phyloP scores from a whole-genome alignment of 202 grass and related monocot species.

The Digitaria exilis region DNA sequence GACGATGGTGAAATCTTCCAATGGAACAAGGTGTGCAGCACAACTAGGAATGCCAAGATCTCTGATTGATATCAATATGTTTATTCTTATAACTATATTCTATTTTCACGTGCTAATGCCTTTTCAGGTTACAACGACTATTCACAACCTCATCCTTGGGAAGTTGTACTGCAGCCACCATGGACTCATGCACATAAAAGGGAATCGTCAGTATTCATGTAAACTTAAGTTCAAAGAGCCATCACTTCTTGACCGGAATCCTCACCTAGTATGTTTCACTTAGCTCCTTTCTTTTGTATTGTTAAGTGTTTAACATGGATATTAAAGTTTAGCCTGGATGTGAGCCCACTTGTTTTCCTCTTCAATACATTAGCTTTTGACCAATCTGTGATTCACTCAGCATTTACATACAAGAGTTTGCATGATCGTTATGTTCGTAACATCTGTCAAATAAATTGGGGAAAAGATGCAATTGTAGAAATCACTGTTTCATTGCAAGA shows the following conservation, averaged over 20 bases:
- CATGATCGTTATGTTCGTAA: not conserved
- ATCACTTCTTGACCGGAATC: conserved; percentile 86
- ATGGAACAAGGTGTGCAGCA: conserved; percentile 78
- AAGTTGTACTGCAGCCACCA: conserved; percentile 93
- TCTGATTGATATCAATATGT: conserved; percentile 4
- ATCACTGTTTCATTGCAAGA: conserved; percentile 2
- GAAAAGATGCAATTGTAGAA: not conserved
- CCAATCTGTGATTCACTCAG: not conserved
- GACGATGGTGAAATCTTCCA: conserved; percentile 92
- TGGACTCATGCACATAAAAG: conserved; percentile 92
- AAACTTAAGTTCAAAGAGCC: conserved; percentile 97
- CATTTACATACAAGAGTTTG: conserved; percentile 18
- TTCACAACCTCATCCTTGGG: conserved; percentile 94
- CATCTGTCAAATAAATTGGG: not conserved
- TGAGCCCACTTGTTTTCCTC: conserved; percentile 15
- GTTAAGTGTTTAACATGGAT: conserved; percentile 5
- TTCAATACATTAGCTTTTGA: conserved; percentile 9
- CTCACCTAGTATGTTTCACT: conserved; percentile 67
- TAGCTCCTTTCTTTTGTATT: conserved; percentile 12
- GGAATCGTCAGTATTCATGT: conserved; percentile 74
- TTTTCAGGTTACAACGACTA: conserved; percentile 89
- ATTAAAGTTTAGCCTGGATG: not conserved
- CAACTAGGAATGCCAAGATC: conserved; percentile 17
- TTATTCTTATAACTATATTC: conserved; percentile 36
- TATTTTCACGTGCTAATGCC: conserved; percentile 28